A percentile compares a stretch with the other conserved stretches of the same genome.
Evolutionary conservation across 2,329 filamentous ascomycete genomes (phyloP).

Genomic region (Penicillium rolfsii): DNA sequence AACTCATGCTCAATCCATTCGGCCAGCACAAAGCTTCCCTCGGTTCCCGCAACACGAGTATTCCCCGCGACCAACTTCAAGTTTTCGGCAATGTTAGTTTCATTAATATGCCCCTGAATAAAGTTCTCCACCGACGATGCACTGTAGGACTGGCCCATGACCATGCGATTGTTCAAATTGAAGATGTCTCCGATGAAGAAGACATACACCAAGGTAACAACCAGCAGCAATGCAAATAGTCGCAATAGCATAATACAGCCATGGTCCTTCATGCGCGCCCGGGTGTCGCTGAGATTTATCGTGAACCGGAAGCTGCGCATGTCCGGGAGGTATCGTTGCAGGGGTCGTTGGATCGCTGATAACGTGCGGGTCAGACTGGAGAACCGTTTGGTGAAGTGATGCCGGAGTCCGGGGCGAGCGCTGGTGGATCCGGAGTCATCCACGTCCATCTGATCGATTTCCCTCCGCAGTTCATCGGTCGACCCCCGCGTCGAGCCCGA

Average conservation of each 20-base stretch:
- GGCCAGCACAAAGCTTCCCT: slow-evolving; percentile 85
- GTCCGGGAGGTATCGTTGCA: slow-evolving; percentile 51
- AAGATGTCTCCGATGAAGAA: slow-evolving; percentile 87
- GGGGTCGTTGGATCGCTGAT: slow-evolving; percentile 59
- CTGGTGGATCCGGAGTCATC: slow-evolving; percentile 61
- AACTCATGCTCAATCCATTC: slow-evolving; percentile 83
- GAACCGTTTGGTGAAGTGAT: slow-evolving; percentile 60
- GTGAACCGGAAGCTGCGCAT: slow-evolving; percentile 46
- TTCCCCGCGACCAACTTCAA: slow-evolving; percentile 78
- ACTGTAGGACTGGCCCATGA: slow-evolving; percentile 73
- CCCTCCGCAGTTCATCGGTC: slow-evolving; percentile 69
- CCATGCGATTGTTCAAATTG: slow-evolving; percentile 65
- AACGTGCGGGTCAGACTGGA: slow-evolving; percentile 60
- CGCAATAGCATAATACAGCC: slow-evolving; percentile 72
- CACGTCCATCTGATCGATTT: slow-evolving; percentile 88
- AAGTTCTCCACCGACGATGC: slow-evolving; percentile 78
- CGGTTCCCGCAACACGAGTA: slow-evolving; percentile 90
- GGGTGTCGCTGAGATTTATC: slow-evolving; percentile 43
- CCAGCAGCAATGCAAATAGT: slow-evolving; percentile 72
- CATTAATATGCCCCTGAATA: slow-evolving; percentile 73
- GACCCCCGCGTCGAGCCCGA: slow-evolving; percentile 59
- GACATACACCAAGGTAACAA: slow-evolving; percentile 78
- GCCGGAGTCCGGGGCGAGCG: slow-evolving; percentile 47
- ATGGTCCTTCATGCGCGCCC: slow-evolving; percentile 49
- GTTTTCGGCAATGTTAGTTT: slow-evolving; percentile 69